Base-by-base conservation (phyloP, 495 filamentous ascomycete genomes). In the Antarctomyces pellizariae region DNA sequence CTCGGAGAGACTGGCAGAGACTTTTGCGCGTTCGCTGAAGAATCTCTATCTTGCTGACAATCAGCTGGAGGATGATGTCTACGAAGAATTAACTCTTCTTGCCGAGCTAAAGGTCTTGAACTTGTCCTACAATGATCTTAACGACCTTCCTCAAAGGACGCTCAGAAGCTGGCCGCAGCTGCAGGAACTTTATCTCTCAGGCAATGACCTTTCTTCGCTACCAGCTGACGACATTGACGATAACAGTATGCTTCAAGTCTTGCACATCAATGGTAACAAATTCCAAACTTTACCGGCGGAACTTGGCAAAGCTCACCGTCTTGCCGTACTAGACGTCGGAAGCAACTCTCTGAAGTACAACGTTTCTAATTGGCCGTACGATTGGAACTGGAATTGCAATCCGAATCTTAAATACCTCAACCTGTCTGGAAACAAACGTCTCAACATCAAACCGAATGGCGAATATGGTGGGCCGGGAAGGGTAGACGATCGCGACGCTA, bases 361-460 rank as follows among this genome's bases (percentile, higher is more conserved):
- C 43, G 83, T 99, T 18, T 86, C 82, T 14, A 99, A 99, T 42
- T 91, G 89, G 63, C 86, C 89, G 1, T 99, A 99, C 41, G 86
- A 99, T 44, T 99, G 86, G 86, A 99, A 99, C 40, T 99, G 86
- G 86, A 95, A 93, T 45, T 79, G 83, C 62, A 99, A 95, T 35
- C 71, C 73, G 19, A 83, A 90, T 34, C 54, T 99, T 31, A 76
- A 80, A 34, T 95, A 89, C 40, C 70, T 99, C 33, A 99, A 93
- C 40, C 64, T 99, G 33, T 93, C 84, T 4, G 86, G 89, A 13
- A 99, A 99, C 55, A 89, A 92, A 47, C 70, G 84, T 16, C 49
- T 99, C 21, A 89, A 99, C 49, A 99, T 99, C 49, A 95, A 95
- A 45, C 75, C 76, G 0, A 79, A 72, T 38, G 62, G 65, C 30